These are phyloP conservation scores for Fusarium bactridioides DNA, from an alignment of 2,329 filamentous ascomycete species.

Conservation along the genomic window DNA sequence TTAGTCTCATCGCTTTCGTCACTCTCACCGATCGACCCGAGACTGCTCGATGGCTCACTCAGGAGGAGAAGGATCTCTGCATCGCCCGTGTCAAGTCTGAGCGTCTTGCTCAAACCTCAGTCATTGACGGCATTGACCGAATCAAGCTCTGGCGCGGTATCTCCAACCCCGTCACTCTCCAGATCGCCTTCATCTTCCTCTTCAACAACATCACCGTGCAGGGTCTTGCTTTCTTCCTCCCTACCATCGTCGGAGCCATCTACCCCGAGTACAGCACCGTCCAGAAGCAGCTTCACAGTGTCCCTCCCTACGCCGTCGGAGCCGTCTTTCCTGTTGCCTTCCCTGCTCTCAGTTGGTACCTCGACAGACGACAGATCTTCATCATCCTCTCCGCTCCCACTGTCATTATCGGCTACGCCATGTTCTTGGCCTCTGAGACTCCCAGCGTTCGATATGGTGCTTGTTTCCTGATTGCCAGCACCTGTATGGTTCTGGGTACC, in stretches of 20 bases:
- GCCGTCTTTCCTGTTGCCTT: slow-evolving; percentile 67
- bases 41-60: slow-evolving; percentile 69
- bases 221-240: slow-evolving; percentile 71
- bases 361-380: slow-evolving; percentile 63
- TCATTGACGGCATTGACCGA: slow-evolving; percentile 68
- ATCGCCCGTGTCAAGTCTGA: slow-evolving; percentile 68
- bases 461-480: slow-evolving; percentile 68
- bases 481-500: slow-evolving; percentile 67
- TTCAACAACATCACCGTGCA: slow-evolving; percentile 73
- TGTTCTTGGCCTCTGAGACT: slow-evolving; percentile 64
- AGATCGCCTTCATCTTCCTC: slow-evolving; percentile 65
- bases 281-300: slow-evolving; percentile 69
- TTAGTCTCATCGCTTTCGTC: slow-evolving; percentile 66
- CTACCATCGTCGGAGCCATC: slow-evolving; percentile 70
- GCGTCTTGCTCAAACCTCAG: slow-evolving; percentile 65
- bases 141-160: slow-evolving; percentile 67
- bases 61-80: slow-evolving; percentile 70
- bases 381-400: slow-evolving; percentile 63
- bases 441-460: slow-evolving; percentile 65
- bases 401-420: slow-evolving; percentile 69
- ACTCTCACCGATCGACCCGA: slow-evolving; percentile 73
- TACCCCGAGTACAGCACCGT: slow-evolving; percentile 66
- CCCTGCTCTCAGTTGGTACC: slow-evolving; percentile 64
- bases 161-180: slow-evolving; percentile 64
- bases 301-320: slow-evolving; percentile 70